Base-by-base conservation (phyloP, 495 filamentous ascomycete species). In the Penicillium arizonense region DNA sequence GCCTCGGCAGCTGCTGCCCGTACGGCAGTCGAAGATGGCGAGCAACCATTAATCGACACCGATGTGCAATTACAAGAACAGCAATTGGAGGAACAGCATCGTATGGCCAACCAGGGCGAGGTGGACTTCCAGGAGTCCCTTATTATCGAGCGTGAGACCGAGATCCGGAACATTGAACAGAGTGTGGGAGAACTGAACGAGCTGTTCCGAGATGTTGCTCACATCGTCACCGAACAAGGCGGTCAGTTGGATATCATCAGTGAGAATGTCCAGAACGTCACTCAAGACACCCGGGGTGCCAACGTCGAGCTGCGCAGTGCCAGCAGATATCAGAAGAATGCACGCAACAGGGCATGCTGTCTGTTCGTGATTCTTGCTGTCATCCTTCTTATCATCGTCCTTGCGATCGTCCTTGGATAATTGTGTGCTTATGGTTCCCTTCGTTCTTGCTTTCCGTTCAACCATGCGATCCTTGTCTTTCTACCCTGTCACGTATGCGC, bases 111-210 rank as follows among this genome's bases (percentile, higher is more conserved):
- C 33, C 94, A 99, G 66, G 87, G 89, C 63, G 94, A 99, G 61
- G 94, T 99, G 44, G 91, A 97, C 62, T 99, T 97, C 76, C 95
- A 99, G 63, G 95, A 97, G 55, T 84, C 87, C 10, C 74, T 99
- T 32, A 97, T 99, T 65, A 83, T 93, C 54, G 92, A 97, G 77
- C 90, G 94, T 14, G 94, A 99, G 68, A 80, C 87, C 18, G 94
- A 97, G 76, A 99, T 99, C 59, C 86, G 92, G 28, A 90, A 94
- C 61, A 97, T 99, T 62, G 94, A 99, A 72, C 91, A 96, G 64
- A 88, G 87, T 53, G 93, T 98, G 10, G 87, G 89, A 47, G 94
- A 98, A 64, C 75, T 98, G 48, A 97, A 97, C 61, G 94, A 97
- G 68, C 78, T 98, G 28, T 98, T 97, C 78, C 80, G 91, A 36